Evolutionary conservation across 1,284 basidiomycete species (phyloP).

Genomic region (Trichosporon sp.): DNA sequence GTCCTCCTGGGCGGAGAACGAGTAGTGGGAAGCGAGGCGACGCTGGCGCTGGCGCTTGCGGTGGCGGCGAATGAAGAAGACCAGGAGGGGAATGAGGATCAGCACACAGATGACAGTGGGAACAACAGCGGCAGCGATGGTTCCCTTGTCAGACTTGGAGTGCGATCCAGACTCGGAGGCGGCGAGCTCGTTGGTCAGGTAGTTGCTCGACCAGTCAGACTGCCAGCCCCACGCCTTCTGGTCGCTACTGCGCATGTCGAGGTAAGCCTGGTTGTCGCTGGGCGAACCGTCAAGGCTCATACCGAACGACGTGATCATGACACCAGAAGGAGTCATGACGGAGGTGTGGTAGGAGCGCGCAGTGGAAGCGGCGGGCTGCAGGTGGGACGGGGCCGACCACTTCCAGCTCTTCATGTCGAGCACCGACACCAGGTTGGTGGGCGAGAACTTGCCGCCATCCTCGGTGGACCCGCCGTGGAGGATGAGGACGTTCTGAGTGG

Average conservation of each 20-base stretch:
- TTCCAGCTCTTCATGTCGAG: constrained; percentile 53
- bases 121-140: constrained; percentile 46
- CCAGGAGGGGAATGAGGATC: constrained; percentile 41
- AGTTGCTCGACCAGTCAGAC: constrained; percentile 45
- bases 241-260: constrained; percentile 52
- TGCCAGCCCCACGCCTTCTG: constrained; percentile 49
- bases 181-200: constrained; percentile 39
- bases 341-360: constrained; percentile 53
- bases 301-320: constrained; percentile 56
- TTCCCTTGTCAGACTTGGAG: constrained; percentile 32
- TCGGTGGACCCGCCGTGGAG: constrained; percentile 50
- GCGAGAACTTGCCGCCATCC: constrained; percentile 34
- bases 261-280: constrained; percentile 46
- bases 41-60: constrained; percentile 48
- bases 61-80: constrained; percentile 50
- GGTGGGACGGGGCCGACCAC: constrained; percentile 51
- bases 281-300: constrained; percentile 41
- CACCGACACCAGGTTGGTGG: constrained; percentile 44
- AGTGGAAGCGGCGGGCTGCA: constrained; percentile 48
- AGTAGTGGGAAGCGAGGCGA: constrained; percentile 54
- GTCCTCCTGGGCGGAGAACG: constrained; percentile 52
- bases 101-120: constrained; percentile 47
- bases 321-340: constrained; percentile 54
- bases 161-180: constrained; percentile 18
- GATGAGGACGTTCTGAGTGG: constrained; percentile 46